These are phyloP conservation scores for Fraxinus floribunda DNA, from an alignment of 305 asterid genomes.

Conservation along the genomic window DNA sequence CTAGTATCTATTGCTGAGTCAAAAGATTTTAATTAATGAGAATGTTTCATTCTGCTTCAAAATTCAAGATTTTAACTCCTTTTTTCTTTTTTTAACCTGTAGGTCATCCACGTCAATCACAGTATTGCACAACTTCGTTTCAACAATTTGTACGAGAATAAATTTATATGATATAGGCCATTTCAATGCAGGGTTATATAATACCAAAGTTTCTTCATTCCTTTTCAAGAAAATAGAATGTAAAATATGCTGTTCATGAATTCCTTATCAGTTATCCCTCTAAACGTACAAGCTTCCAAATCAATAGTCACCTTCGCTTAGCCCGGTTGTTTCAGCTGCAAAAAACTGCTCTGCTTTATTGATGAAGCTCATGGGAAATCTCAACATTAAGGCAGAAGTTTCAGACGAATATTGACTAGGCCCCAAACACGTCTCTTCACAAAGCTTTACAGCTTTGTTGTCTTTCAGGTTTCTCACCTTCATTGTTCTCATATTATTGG, in stretches of 20 bases:
- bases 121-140: neutral
- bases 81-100: neutral
- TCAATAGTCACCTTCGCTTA: constrained; percentile 29
- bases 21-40: neutral
- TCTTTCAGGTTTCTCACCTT: constrained; percentile 63
- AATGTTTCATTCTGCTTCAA: neutral
- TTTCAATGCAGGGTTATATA: neutral
- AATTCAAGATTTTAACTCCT: neutral
- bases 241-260: neutral
- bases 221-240: neutral
- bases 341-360: constrained; percentile 80
- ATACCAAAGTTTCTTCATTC: neutral
- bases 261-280: neutral
- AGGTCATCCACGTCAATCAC: neutral
- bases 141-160: neutral
- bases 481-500: constrained; percentile 37
- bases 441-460: constrained; percentile 45
- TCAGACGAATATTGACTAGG: constrained; percentile 40
- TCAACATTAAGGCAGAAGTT: constrained; percentile 55
- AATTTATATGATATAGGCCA: neutral
- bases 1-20: neutral
- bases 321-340: constrained; percentile 37
- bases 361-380: constrained; percentile 71
- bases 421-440: constrained; percentile 55
- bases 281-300: constrained; percentile 4